These are phyloP conservation scores for Pleurotus platypus DNA, from an alignment of 768 basidiomycete species.

Conservation along the genomic window DNA sequence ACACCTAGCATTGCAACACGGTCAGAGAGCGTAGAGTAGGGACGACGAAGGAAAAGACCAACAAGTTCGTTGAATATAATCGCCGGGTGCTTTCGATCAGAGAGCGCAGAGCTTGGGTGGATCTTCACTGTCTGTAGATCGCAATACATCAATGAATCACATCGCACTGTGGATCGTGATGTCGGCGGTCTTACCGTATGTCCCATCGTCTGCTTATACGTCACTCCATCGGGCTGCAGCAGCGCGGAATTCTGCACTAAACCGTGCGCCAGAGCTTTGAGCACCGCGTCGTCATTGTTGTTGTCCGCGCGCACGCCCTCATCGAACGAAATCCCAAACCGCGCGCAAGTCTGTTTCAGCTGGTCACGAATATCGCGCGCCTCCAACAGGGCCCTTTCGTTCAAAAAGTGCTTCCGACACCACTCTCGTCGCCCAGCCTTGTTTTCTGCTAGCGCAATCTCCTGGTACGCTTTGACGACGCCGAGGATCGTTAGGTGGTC, in stretches of 20 bases:
- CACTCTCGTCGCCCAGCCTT: slow-evolving; percentile 59
- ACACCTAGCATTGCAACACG: slow-evolving; percentile 43
- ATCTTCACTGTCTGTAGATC: slow-evolving; percentile 68
- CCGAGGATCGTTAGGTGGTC: slow-evolving; percentile 92
- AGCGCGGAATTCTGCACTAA: slow-evolving; percentile 82
- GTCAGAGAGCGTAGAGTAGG: not conserved
- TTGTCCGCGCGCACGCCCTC: slow-evolving; percentile 58
- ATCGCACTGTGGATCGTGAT: not conserved
- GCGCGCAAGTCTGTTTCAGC: slow-evolving; percentile 60
- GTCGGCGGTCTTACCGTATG: slow-evolving; percentile 44
- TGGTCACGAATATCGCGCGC: slow-evolving; percentile 81
- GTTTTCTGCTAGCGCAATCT: slow-evolving; percentile 47
- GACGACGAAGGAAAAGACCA: slow-evolving; percentile 21
- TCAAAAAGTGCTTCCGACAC: slow-evolving; percentile 83
- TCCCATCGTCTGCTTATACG: slow-evolving; percentile 81
- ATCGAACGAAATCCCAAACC: slow-evolving; percentile 57
- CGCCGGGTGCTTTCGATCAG: slow-evolving; percentile 77
- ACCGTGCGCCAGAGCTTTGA: slow-evolving; percentile 73
- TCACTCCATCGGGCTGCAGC: slow-evolving; percentile 71
- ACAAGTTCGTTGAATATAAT: slow-evolving; percentile 96
- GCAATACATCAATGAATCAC: not conserved
- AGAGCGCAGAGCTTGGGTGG: slow-evolving; percentile 82
- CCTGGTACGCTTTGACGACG: slow-evolving; percentile 77
- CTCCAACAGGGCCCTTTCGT: slow-evolving; percentile 75
- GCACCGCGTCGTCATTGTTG: slow-evolving; percentile 63